These are phyloP conservation scores for Amaranthus cruentus DNA, from an alignment of 148 eudicot genomes.

Conservation along the genomic window DNA sequence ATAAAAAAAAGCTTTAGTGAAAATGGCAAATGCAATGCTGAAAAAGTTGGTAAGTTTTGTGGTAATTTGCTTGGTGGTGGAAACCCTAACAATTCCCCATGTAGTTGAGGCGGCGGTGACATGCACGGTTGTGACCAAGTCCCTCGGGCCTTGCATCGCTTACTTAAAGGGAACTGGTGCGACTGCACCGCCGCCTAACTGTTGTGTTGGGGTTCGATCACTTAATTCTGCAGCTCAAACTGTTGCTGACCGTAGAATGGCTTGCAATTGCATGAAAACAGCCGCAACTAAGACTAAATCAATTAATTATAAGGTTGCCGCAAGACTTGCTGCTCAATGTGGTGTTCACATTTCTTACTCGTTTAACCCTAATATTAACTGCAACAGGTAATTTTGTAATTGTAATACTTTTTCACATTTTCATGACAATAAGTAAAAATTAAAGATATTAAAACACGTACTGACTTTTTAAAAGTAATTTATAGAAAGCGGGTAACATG, in stretches of 20 bases:
- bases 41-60: background rate
- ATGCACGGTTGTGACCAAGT: slow-evolving; percentile 3
- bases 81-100: background rate
- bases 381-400: slow-evolving; percentile 14
- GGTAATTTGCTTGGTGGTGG: slow-evolving; percentile 9
- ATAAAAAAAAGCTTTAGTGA: background rate
- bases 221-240: slow-evolving; percentile 25
- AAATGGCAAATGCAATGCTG: slow-evolving; percentile 9
- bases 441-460: no score
- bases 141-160: slow-evolving; percentile 17
- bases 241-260: slow-evolving; percentile 29
- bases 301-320: slow-evolving; percentile 13
- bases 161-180: slow-evolving; percentile 14
- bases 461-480: no score
- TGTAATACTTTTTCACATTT: no score
- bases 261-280: slow-evolving; percentile 34
- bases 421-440: no score
- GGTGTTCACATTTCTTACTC: slow-evolving; percentile 19
- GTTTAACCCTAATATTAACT: slow-evolving; percentile 18
- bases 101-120: background rate
- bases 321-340: slow-evolving; percentile 16
- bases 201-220: slow-evolving; percentile 29
- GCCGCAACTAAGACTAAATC: slow-evolving; percentile 17
- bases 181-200: slow-evolving; percentile 8
- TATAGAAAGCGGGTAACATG: no score